Conservation (phyloP, 2,329 filamentous ascomycete species). For the Chaetoscypha palmicola region DNA sequence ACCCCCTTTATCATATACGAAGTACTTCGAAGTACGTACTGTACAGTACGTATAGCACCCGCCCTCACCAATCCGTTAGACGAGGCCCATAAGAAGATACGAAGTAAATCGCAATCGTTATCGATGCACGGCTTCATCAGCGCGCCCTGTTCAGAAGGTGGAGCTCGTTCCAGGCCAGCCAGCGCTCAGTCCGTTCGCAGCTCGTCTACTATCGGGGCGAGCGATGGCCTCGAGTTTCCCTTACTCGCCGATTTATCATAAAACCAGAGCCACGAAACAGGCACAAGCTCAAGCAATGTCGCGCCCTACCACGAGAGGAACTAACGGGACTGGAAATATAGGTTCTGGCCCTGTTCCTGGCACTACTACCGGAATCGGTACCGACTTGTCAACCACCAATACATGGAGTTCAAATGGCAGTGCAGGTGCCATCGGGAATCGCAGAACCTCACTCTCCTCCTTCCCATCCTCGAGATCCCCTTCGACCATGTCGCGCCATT, state of each 20-base stretch:
- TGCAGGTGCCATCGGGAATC: conserved; percentile 24
- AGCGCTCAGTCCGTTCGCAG: too few species aligned
- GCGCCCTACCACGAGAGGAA: conserved; percentile 24
- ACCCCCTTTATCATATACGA: too few species aligned
- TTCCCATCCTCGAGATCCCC: conserved; percentile 51
- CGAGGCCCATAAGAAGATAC: too few species aligned
- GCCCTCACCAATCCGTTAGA: too few species aligned
- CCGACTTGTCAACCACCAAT: conserved; percentile 21
- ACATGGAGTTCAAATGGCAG: conserved; percentile 30
- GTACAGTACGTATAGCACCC: too few species aligned
- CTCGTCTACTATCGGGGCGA: not conserved
- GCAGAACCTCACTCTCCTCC: conserved; percentile 55
- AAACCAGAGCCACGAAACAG: conserved; percentile 14
- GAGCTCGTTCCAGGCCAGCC: not conserved
- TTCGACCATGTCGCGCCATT: conserved; percentile 48
- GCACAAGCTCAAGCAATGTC: conserved; percentile 16
- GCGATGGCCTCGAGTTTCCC: conserved; percentile 1
- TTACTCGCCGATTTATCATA: conserved; percentile 14
- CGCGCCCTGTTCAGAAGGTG: not conserved
- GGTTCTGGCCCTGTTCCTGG: too few species aligned
- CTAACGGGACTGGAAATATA: too few species aligned
- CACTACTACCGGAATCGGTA: not conserved
- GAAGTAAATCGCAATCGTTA: too few species aligned
- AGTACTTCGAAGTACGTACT: too few species aligned
- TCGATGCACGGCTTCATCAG: not conserved